These are phyloP conservation scores for Trichoderma sp. DNA, from an alignment of 2,329 filamentous ascomycete genomes.

Conservation along the genomic window DNA sequence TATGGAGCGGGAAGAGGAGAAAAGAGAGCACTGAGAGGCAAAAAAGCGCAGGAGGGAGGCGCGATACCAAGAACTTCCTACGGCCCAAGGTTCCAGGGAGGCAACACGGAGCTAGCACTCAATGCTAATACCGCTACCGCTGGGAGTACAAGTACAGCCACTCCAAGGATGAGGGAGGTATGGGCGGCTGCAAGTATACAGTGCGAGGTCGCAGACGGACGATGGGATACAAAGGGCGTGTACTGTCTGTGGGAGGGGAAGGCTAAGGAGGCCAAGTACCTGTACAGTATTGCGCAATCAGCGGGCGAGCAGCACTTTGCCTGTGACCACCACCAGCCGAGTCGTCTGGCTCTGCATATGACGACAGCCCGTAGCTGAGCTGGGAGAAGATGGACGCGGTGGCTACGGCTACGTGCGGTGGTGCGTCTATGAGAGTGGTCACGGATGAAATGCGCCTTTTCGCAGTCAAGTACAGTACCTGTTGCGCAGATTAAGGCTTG, in stretches of 20 bases:
- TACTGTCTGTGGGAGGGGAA: slow-evolving; percentile 44
- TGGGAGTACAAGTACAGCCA: slow-evolving; percentile 21
- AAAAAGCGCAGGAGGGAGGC: slow-evolving; percentile 12
- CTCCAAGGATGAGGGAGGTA: slow-evolving; percentile 16
- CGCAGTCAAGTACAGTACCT: not conserved
- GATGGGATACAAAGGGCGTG: slow-evolving; percentile 41
- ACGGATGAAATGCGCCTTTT: slow-evolving; percentile 16
- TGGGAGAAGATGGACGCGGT: slow-evolving; percentile 19
- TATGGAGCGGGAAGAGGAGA: slow-evolving; percentile 8
- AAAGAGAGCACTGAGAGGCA: not conserved
- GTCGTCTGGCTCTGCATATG: slow-evolving; percentile 6
- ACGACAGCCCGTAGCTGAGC: slow-evolving; percentile 19
- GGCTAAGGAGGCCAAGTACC: slow-evolving; percentile 41
- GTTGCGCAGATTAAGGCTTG: too few relatives aligned
- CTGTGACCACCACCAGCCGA: not conserved
- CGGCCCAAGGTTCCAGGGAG: slow-evolving; percentile 16
- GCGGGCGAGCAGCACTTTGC: slow-evolving; percentile 4
- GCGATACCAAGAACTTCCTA: slow-evolving; percentile 17
- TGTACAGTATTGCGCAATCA: slow-evolving; percentile 45
- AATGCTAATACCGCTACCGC: not conserved
- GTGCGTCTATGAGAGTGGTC: not conserved
- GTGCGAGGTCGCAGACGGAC: slow-evolving; percentile 36
- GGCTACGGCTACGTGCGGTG: not conserved
- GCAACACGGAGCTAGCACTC: slow-evolving; percentile 20
- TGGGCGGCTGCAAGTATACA: slow-evolving; percentile 40